A percentile compares a stretch with the other conserved stretches of the same genome.
Evolutionary conservation across 1,284 basidiomycete species (phyloP).

Genomic region (Cystobasidiaceae sp.): DNA sequence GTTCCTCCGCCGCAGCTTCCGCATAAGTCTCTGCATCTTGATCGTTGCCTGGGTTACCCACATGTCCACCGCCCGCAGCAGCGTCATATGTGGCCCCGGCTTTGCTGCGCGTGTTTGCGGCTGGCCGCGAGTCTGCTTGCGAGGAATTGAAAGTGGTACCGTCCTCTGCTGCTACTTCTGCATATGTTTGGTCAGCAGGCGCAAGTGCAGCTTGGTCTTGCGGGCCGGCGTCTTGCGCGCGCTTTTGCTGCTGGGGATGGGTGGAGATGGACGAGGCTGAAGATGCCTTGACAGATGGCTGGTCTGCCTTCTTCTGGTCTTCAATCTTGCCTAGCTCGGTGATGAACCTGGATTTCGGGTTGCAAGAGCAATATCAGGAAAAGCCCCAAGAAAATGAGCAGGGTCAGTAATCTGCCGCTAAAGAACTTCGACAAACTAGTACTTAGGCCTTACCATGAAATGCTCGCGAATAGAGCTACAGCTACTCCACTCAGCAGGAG

Average conservation of each 20-base stretch:
- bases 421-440: background rate
- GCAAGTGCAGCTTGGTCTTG: background rate
- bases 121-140: background rate
- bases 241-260: too few relatives aligned
- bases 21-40: constrained; percentile 1
- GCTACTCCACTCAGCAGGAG: constrained; percentile 15
- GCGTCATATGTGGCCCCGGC: background rate
- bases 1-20: constrained; percentile 10
- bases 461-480: constrained; percentile 7
- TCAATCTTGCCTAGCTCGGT: constrained; percentile 25
- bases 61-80: too few relatives aligned
- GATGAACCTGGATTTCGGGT: constrained; percentile 18
- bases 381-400: too few relatives aligned
- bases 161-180: constrained; percentile 11
- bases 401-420: background rate
- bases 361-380: too few relatives aligned
- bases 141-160: too few relatives aligned
- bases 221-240: background rate
- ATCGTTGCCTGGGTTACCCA: too few relatives aligned
- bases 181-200: background rate
- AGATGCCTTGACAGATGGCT: background rate
- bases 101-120: background rate
- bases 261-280: background rate
- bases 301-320: constrained; percentile 8
- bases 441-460: constrained; percentile 13